A percentile compares a stretch with the other conserved stretches of the same genome.
Conservation (phyloP, 345 rosid species). For the Populus simonii region DNA sequence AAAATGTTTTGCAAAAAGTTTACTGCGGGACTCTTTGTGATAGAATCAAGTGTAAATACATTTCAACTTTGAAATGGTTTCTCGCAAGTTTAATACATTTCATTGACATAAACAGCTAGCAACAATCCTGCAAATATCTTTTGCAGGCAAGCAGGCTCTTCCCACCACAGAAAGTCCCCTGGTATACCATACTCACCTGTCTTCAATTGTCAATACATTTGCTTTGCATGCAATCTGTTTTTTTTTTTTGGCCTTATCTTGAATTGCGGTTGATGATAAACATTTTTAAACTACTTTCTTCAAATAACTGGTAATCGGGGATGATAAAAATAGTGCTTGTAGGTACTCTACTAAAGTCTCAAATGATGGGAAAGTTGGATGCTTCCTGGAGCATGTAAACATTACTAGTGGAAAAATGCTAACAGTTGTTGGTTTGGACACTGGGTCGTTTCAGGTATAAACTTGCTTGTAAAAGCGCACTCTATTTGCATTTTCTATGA, state of each 20-base stretch:
- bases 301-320: background rate
- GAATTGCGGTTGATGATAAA: slow-evolving; percentile 1
- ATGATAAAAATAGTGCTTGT: slow-evolving; percentile 26
- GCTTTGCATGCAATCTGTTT: too few species aligned
- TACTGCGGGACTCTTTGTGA: background rate
- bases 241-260: background rate
- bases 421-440: slow-evolving; percentile 44
- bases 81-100: slow-evolving; percentile 5
- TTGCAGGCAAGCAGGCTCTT: slow-evolving; percentile 56
- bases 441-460: slow-evolving; percentile 41
- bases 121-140: slow-evolving; percentile 23
- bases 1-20: background rate
- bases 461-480: background rate
- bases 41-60: background rate
- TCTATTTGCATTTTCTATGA: background rate
- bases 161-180: slow-evolving; percentile 45
- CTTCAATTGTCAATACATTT: background rate
- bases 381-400: slow-evolving; percentile 39
- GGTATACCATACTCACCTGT: slow-evolving; percentile 42
- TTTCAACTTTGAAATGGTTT: background rate
- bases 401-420: slow-evolving; percentile 44
- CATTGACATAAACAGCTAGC: slow-evolving; percentile 18
- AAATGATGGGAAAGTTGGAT: slow-evolving; percentile 24
- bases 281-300: slow-evolving; percentile 6
- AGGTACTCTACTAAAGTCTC: slow-evolving; percentile 58